Evolutionary conservation across 345 rosid species (phyloP).

Genomic region (Hevea brasiliensis): DNA sequence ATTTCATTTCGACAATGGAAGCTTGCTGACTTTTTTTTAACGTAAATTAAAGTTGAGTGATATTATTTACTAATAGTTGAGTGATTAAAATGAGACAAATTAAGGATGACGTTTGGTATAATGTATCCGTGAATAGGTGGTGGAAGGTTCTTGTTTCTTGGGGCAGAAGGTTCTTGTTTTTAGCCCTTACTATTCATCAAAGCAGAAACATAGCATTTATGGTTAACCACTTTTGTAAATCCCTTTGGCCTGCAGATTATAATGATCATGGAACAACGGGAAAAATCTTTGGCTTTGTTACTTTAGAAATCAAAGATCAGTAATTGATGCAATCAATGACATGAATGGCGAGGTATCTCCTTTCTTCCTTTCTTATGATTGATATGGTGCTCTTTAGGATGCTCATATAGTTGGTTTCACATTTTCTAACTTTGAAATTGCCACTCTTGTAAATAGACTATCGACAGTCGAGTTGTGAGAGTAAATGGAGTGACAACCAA

Average conservation of each 20-base stretch:
- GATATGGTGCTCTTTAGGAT: background rate
- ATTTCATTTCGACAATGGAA: too few species aligned
- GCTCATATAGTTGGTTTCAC: constrained; percentile 7
- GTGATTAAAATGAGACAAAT: too few species aligned
- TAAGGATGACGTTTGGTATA: too few species aligned
- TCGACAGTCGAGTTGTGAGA: constrained; percentile 72
- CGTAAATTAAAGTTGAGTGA: too few species aligned
- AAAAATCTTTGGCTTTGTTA: constrained; percentile 69
- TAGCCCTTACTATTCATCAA: too few species aligned
- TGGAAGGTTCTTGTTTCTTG: too few species aligned
- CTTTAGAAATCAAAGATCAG: constrained; percentile 72
- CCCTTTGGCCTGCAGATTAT: background rate
- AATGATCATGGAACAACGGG: background rate
- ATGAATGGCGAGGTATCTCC: constrained; percentile 84
- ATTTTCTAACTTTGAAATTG: constrained; percentile 16
- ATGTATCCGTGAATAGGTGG: too few species aligned
- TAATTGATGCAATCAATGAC: constrained; percentile 71
- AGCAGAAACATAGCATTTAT: too few species aligned
- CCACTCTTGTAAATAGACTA: constrained; percentile 47
- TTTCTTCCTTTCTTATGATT: constrained; percentile 12
- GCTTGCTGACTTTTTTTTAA: too few species aligned
- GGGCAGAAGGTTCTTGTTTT: too few species aligned
- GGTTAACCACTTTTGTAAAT: background rate
- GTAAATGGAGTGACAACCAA: constrained; percentile 75
- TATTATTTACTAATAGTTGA: too few species aligned